Evolutionary conservation across 2,329 filamentous ascomycete genomes (phyloP), one percentile per base, ranked within the genome.

Genomic region (Aspergillus fijiensis): DNA sequence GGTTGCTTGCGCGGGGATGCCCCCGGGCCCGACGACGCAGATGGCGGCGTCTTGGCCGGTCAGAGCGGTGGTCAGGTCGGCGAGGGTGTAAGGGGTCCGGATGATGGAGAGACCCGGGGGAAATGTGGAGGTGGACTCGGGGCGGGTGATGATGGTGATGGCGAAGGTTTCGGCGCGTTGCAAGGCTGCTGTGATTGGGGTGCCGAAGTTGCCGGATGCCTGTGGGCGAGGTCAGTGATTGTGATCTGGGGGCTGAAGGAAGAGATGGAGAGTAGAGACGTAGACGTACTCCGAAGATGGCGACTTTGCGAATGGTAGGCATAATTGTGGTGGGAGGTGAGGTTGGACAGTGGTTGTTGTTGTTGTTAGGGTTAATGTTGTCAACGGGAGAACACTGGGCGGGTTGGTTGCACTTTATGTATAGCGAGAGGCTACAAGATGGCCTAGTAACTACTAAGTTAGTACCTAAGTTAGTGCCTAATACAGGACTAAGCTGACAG

Each of bases 41-140:
- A 88, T 70, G 19, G 88, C 77, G 0, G 82, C 86, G 62, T 88
- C 85, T 59, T 86, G 81, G 45, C 82, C 83, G 51, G 79, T 66
- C 51, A 89, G 70, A n/a, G 72, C 73, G 4, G 71, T 61, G 2
- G 75, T 66, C 51, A 83, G 77, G 4, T 74, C 72, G 11, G 73
- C 58, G 27, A 82, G 68, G 49, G 82, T 69, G 57, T 61, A 59
- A 23, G 29, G 47, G 10, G 51, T 51, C 6, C 35, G 39, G 51
- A 58, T 51, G 12, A 61, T 35, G 14, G 55, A 31, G 11, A 61
- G 23, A 1, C 11, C 55, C 2, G 45, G 12, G 3, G 55, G 59
- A 6, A 58, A 61, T 4, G 51, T 55, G 6, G 59, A 51, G 4
- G 51, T 51, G 2, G 59, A 61, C 12, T 57, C 55, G 49, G 21